phyloP scores from a whole-genome alignment of 345 rosid genomes.

The Cardamine resedifolia region DNA sequence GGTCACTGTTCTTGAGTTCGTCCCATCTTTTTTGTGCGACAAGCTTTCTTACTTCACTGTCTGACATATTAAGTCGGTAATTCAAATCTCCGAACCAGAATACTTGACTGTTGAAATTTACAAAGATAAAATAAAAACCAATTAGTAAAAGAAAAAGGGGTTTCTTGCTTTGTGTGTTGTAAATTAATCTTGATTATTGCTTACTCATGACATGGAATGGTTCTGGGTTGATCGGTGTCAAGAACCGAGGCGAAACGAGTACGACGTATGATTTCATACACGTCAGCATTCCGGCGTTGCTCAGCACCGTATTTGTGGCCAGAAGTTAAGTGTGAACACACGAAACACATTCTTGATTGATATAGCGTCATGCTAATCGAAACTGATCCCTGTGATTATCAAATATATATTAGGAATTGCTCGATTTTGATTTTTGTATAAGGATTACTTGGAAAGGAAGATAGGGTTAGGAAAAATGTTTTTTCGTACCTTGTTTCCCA shows the following conservation, averaged over 20 bases:
- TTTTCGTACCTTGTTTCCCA: slow-evolving; percentile 90
- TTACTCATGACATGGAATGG: slow-evolving; percentile 93
- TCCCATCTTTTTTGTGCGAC: slow-evolving; percentile 77
- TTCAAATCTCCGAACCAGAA: slow-evolving; percentile 99
- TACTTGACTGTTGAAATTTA: slow-evolving; percentile 61
- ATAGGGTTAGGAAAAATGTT: slow-evolving; percentile 1
- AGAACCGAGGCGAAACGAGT: slow-evolving; percentile 74
- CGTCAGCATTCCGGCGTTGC: slow-evolving; percentile 89
- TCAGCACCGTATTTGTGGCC: slow-evolving; percentile 95
- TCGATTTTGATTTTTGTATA: not conserved
- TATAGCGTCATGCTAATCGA: slow-evolving; percentile 92
- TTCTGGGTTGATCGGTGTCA: slow-evolving; percentile 71
- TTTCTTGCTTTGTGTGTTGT: not conserved
- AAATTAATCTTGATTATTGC: slow-evolving; percentile 29
- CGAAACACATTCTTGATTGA: slow-evolving; percentile 94
- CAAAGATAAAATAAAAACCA: not conserved
- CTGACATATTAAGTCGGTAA: slow-evolving; percentile 80
- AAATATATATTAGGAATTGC: not conserved
- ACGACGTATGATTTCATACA: slow-evolving; percentile 72
- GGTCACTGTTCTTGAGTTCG: slow-evolving; percentile 71
- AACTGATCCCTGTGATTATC: slow-evolving; percentile 81
- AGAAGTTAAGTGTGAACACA: slow-evolving; percentile 95
- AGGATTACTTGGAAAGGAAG: slow-evolving; percentile 24
- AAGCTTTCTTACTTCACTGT: slow-evolving; percentile 71
- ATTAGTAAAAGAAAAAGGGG: not conserved